These are phyloP conservation scores for Citrullus mucosospermus DNA, from an alignment of 306 rosid species.

Conservation along the genomic window DNA sequence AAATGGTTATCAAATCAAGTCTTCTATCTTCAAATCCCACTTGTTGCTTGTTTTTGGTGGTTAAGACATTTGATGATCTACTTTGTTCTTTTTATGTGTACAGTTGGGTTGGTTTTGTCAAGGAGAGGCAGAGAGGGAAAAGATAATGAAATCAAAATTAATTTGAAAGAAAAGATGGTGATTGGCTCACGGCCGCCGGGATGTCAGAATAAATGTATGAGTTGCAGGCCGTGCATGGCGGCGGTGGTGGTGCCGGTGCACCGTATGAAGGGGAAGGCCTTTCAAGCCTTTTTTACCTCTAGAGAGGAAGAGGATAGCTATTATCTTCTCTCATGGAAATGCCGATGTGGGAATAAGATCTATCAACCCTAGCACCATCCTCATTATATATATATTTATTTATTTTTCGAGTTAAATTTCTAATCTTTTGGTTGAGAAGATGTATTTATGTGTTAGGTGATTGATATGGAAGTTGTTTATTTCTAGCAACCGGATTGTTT, in stretches of 20 bases:
- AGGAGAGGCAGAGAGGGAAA: not conserved
- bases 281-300: slow-evolving; percentile 8
- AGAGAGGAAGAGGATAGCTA: slow-evolving; percentile 48
- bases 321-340: slow-evolving; percentile 81
- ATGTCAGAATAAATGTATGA: slow-evolving; percentile 69
- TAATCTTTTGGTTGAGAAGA: too few relatives aligned
- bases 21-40: too few relatives aligned
- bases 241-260: slow-evolving; percentile 59
- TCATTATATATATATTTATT: too few relatives aligned
- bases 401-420: too few relatives aligned
- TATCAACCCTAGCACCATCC: slow-evolving; percentile 13
- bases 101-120: not conserved
- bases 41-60: too few relatives aligned
- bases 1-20: too few relatives aligned
- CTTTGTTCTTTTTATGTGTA: not conserved
- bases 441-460: too few relatives aligned
- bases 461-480: too few relatives aligned
- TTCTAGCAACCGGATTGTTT: too few relatives aligned
- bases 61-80: too few relatives aligned
- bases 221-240: slow-evolving; percentile 76
- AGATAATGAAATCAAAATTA: not conserved
- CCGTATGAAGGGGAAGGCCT: slow-evolving; percentile 17
- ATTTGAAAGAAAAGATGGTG: slow-evolving; percentile 16
- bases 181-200: slow-evolving; percentile 84
- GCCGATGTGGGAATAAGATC: slow-evolving; percentile 65